Percentiles rank a stretch among this genome's conserved stretches.
These are phyloP conservation scores for Metschnikowia gruessii DNA, from an alignment of 805 yeast genomes.

Conservation along the genomic window DNA sequence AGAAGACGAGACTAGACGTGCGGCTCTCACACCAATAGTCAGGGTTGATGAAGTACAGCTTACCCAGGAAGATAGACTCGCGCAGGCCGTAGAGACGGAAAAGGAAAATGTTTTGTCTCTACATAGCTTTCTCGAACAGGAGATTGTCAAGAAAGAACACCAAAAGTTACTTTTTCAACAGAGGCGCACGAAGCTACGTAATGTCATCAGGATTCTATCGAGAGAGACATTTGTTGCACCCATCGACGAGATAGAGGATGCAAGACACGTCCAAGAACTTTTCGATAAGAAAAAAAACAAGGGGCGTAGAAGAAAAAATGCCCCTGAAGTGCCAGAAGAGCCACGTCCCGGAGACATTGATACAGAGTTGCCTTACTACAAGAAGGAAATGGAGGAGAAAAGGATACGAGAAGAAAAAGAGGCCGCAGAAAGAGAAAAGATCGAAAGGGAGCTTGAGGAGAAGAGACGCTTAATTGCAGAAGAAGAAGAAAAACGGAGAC, in stretches of 20 bases:
- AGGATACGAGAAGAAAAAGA: slow-evolving; percentile 23
- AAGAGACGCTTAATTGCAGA: slow-evolving; percentile 10
- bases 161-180: slow-evolving; percentile 72
- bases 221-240: slow-evolving; percentile 56
- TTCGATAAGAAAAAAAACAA: slow-evolving; percentile 38
- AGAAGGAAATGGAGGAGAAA: slow-evolving; percentile 26
- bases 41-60: slow-evolving; percentile 45
- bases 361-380: slow-evolving; percentile 26
- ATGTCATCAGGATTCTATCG: slow-evolving; percentile 55
- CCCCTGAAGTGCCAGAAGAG: slow-evolving; percentile 25
- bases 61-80: slow-evolving; percentile 69
- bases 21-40: slow-evolving; percentile 44
- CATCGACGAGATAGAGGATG: slow-evolving; percentile 54
- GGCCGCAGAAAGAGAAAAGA: slow-evolving; percentile 16
- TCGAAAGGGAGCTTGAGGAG: slow-evolving; percentile 9
- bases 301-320: slow-evolving; percentile 42
- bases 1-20: slow-evolving; percentile 60
- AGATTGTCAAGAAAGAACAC: slow-evolving; percentile 70
- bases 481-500: slow-evolving; percentile 9
- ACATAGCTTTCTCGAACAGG: slow-evolving; percentile 79
- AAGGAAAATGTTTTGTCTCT: slow-evolving; percentile 68
- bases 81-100: slow-evolving; percentile 88
- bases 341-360: slow-evolving; percentile 35
- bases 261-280: slow-evolving; percentile 39
- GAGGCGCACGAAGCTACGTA: slow-evolving; percentile 56